Base-by-base conservation (phyloP, 208 protist species). In the Wallacemonas rigidus region DNA sequence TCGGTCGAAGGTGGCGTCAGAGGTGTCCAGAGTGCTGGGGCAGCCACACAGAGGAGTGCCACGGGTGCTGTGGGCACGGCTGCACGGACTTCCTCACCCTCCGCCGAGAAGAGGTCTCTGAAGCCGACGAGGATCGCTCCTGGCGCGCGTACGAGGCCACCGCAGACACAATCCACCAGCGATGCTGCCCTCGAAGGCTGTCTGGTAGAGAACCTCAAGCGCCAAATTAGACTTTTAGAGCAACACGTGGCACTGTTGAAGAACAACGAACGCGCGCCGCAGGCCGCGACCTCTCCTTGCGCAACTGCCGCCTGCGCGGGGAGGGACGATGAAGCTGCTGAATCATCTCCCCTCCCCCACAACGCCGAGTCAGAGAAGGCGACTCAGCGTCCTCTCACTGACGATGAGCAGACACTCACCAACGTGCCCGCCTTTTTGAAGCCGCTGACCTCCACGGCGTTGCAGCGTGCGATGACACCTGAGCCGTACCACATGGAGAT, bases 201-300 rank as follows among this genome's bases (percentile, higher is more conserved):
- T 1, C 78, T 94, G 12, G 84, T 94, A 11, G 72, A 75, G 7
- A 94, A 94, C 56, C 77, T 94, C 1, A 92, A 91, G 74, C 57
- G 76, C 35, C 89, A 94, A 60, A 81, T 94, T 41, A 60, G 70
- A 2, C 90, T 83, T 45, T 62, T 94, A 3, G 87, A 92, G 53
- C 70, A 75, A 44, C 87, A 94, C 77, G 73, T 91, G 5, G 67
- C 56, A 1, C 58, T 80, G 2, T 41, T 82, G 5, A 80, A 80
- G 65, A 61, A 71, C 67, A 64, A 75, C 36, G 60, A 8, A 57
- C 14, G 15, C 9, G 17, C 53, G 53, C 5, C 5, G 9, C 6
- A 8, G 53, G 0, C 5, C 15, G 11, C 53, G 53, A 38, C 53
- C 14, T 6, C 6, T 57, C 45, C 26, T 26, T 26, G 26, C 26